Evolutionary conservation across 192 early-diverging fungal genomes (phyloP).

Genomic region (Coemansia sp.): DNA sequence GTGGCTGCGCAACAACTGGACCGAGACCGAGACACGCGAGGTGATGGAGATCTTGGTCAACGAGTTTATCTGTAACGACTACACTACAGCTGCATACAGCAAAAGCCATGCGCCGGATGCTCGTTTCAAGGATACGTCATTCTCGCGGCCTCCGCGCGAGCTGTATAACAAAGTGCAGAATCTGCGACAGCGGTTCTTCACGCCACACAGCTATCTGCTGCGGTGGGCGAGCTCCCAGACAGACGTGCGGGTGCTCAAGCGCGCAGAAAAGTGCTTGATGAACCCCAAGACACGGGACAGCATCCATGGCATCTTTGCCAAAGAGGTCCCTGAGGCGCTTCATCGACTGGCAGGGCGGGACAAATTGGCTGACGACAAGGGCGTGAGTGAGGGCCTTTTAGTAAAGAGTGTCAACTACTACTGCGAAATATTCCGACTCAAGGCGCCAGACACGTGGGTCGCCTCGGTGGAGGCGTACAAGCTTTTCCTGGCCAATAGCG

Average conservation of each 20-base stretch:
- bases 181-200: slow-evolving; percentile 48
- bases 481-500: slow-evolving; percentile 24
- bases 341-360: background rate
- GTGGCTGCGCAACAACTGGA: slow-evolving; percentile 54
- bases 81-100: slow-evolving; percentile 36
- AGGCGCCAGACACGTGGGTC: slow-evolving; percentile 31
- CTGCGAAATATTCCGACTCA: slow-evolving; percentile 42
- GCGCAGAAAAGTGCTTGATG: slow-evolving; percentile 37
- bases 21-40: slow-evolving; percentile 48
- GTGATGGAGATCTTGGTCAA: slow-evolving; percentile 48
- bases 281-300: slow-evolving; percentile 49
- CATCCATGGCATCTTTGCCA: slow-evolving; percentile 42
- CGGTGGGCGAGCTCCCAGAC: slow-evolving; percentile 38
- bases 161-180: slow-evolving; percentile 55
- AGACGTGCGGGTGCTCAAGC: slow-evolving; percentile 23
- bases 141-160: slow-evolving; percentile 33
- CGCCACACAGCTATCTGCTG: slow-evolving; percentile 46
- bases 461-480: slow-evolving; percentile 38
- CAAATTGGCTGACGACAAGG: background rate
- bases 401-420: slow-evolving; percentile 53
- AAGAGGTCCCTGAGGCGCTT: slow-evolving; percentile 15
- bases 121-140: slow-evolving; percentile 26
- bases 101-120: slow-evolving; percentile 39
- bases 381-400: background rate
- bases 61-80: slow-evolving; percentile 35